These are phyloP conservation scores for Sordariomycetes sp. DNA, from an alignment of 2,329 filamentous ascomycete genomes.

Conservation along the genomic window DNA sequence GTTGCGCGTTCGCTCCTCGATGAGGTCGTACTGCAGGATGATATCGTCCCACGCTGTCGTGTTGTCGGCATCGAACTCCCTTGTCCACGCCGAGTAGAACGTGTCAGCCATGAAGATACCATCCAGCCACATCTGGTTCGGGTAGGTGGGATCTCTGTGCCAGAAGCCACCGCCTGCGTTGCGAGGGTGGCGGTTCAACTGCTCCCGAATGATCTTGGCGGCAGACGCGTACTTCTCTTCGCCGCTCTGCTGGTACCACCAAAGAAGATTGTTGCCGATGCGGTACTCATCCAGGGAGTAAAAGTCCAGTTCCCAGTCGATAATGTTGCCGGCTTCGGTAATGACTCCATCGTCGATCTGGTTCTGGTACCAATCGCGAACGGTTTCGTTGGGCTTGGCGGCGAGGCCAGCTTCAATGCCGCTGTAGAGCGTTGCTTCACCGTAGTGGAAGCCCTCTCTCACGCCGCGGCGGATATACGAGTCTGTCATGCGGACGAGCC, in stretches of 20 bases:
- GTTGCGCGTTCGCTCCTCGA: slow-evolving; percentile 32
- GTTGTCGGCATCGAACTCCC: slow-evolving; percentile 25
- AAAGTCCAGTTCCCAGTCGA: slow-evolving; percentile 32
- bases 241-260: slow-evolving; percentile 35
- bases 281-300: slow-evolving; percentile 45
- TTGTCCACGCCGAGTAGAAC: slow-evolving; percentile 31
- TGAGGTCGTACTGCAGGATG: slow-evolving; percentile 32
- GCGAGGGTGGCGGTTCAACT: slow-evolving; percentile 38
- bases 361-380: slow-evolving; percentile 31
- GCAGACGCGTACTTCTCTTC: slow-evolving; percentile 38
- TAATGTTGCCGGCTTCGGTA: slow-evolving; percentile 31
- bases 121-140: slow-evolving; percentile 49
- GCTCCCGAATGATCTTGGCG: slow-evolving; percentile 32
- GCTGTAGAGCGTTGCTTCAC: slow-evolving; percentile 36
- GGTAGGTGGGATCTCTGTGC: slow-evolving; percentile 35
- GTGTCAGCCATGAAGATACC: slow-evolving; percentile 41
- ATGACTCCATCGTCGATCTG: slow-evolving; percentile 22
- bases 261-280: slow-evolving; percentile 41
- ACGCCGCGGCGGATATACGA: slow-evolving; percentile 34
- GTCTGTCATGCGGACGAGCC: slow-evolving; percentile 24
- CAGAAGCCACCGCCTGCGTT: slow-evolving; percentile 44
- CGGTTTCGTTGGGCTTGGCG: slow-evolving; percentile 28
- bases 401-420: slow-evolving; percentile 36
- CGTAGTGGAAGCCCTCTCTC: slow-evolving; percentile 28
- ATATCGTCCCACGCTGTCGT: slow-evolving; percentile 33